Percentiles rank a stretch among this genome's conserved stretches.
These are phyloP conservation scores for Tolypocladium ovalisporum DNA, from an alignment of 2,329 filamentous ascomycete species.

Conservation along the genomic window DNA sequence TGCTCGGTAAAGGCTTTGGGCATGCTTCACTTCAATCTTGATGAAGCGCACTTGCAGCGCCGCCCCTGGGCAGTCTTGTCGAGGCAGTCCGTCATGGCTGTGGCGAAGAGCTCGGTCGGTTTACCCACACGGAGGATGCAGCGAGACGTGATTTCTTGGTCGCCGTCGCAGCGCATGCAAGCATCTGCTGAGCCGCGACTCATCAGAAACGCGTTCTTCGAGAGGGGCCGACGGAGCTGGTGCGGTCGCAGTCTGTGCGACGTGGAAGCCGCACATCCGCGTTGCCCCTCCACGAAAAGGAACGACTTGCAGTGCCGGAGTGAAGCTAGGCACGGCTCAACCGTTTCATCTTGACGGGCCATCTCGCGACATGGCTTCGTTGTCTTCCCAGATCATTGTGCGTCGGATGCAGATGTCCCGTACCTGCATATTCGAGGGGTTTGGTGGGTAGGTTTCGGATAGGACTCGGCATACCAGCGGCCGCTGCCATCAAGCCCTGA, in stretches of 20 bases:
- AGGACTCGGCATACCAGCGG: too few species aligned
- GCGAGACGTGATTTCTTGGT: not conserved
- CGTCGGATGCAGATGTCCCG: not conserved
- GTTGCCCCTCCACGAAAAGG: not conserved
- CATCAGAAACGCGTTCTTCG: not conserved
- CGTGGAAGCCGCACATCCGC: not conserved
- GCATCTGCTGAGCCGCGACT: not conserved
- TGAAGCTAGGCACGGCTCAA: not conserved
- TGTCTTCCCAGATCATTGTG: not conserved
- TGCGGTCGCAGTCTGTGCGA: not conserved
- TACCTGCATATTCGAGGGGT: not conserved
- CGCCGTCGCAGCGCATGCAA: not conserved
- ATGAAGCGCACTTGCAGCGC: not conserved
- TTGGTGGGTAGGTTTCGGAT: not conserved
- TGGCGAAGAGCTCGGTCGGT: not conserved
- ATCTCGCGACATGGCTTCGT: not conserved
- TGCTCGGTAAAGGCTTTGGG: not conserved
- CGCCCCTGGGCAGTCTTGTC: not conserved
- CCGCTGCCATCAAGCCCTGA: too few species aligned
- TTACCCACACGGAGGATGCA: not conserved
- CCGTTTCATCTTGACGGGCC: not conserved
- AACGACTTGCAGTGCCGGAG: not conserved
- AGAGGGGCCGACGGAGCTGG: not conserved
- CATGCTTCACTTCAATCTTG: not conserved
- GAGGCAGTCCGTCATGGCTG: not conserved